Evolutionary conservation across 73 alveolate species (phyloP).

Genomic region (Breviolum minutum): DNA sequence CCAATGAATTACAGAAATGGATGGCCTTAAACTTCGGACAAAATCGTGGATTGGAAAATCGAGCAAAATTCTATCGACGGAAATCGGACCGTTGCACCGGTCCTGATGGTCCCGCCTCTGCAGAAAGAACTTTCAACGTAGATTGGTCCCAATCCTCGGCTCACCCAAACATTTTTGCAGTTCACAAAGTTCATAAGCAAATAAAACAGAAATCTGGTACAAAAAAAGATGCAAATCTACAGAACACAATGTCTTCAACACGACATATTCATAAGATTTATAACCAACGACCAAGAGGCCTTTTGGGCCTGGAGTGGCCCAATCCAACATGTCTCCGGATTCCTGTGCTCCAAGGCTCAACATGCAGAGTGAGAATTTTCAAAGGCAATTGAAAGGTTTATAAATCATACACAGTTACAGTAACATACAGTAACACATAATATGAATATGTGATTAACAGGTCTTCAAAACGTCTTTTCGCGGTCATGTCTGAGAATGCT

Average conservation of each 20-base stretch:
- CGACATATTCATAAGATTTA: no score
- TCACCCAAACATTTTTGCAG: not conserved
- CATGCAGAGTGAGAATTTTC: not conserved
- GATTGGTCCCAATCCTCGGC: not conserved
- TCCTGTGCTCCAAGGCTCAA: not conserved
- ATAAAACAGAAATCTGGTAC: not conserved
- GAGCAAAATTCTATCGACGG: not conserved
- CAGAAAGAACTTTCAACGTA: not conserved
- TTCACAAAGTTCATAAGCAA: not conserved
- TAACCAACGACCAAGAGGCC: not conserved
- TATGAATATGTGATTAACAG: no score
- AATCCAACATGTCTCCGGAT: not conserved
- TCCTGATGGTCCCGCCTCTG: not conserved
- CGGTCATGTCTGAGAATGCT: no score
- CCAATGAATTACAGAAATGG: no score
- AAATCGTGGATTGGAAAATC: no score
- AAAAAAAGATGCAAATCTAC: not conserved
- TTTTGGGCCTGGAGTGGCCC: not conserved
- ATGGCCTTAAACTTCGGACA: no score
- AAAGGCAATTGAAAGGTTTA: not conserved
- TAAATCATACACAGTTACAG: not conserved
- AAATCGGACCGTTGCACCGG: not conserved
- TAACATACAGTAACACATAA: not conserved
- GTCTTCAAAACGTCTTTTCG: no score
- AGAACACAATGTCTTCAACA: not conserved